A percentile compares a stretch with the other conserved stretches of the same genome.
These are phyloP conservation scores for Margaritispora aquatica DNA, from an alignment of 495 filamentous ascomycete genomes.

Conservation along the genomic window DNA sequence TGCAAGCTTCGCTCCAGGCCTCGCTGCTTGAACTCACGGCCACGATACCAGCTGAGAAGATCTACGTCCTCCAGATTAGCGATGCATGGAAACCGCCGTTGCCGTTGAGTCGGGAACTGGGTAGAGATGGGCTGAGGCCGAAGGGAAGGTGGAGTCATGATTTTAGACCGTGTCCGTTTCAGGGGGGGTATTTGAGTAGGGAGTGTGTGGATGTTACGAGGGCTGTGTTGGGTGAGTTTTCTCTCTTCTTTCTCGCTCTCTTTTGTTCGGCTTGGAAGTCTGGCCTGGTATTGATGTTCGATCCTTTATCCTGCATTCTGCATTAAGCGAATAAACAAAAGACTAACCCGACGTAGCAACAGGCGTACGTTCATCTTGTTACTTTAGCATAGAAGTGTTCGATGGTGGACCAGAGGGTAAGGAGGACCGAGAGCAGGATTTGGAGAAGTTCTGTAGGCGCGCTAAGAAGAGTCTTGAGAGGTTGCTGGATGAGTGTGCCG, in stretches of 20 bases:
- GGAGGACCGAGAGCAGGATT: conserved; percentile 45
- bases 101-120: conserved; percentile 32
- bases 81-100: conserved; percentile 64
- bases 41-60: conserved; percentile 62
- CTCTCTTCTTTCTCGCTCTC: not conserved
- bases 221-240: conserved; percentile 59
- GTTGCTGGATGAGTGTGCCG: conserved; percentile 45
- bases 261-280: not conserved
- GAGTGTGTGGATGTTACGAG: conserved; percentile 51
- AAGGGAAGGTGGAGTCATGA: conserved; percentile 67
- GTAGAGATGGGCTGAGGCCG: conserved; percentile 40
- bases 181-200: conserved; percentile 62
- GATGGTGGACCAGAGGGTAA: conserved; percentile 54
- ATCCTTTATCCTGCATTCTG: no score
- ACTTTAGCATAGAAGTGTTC: conserved; percentile 74
- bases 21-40: conserved; percentile 42
- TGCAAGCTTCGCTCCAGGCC: not conserved
- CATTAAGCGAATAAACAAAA: no score
- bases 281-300: no score
- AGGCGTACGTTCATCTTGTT: conserved; percentile 36
- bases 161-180: conserved; percentile 62
- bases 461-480: conserved; percentile 51
- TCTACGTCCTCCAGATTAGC: conserved; percentile 69
- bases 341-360: not conserved
- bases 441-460: conserved; percentile 50